Evolutionary conservation across 2,329 filamentous ascomycete genomes (phyloP), one percentile per base, ranked within the genome.

Genomic region (Neofusicoccum ribis): DNA sequence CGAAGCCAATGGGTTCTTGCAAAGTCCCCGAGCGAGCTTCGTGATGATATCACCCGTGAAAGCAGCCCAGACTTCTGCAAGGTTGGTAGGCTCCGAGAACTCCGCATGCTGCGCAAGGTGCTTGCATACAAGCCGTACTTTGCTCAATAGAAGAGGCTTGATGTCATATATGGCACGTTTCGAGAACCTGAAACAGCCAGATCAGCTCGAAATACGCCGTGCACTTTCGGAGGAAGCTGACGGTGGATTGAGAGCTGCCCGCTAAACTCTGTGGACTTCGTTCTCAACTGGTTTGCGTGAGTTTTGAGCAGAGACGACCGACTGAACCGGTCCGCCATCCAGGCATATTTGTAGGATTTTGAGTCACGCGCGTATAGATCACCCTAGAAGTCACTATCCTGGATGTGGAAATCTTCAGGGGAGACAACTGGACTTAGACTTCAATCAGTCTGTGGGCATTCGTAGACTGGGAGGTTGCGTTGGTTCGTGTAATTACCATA

Each of bases 41-140:
- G 79, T 80, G 67, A 83, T 80, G 50, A 82, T 76, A 37, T 83
- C 81, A 37, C 80, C 80, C 1, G 79, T 79, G 51, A 79, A 73
- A 20, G 79, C 79, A 23, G 75, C 77, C 36, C 37, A 63, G 7
- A 43, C 23, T 37, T 52, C 37, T 3, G 44, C 34, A 15, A 34
- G 15, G 8, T 20, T 43, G 20, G 43, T 44, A 8, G 59, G 59
- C 9, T 31, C 12, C 12, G 8, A 41, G 2, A 3, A 14, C 14
- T 52, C 6, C 20, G 47, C 14, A 12, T 17, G 37, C 9, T 23
- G 46, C 9, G 58, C 78, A 80, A 0, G 77, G 72, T 64, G 71
- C 64, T 12, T 68, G 69, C 34, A 76, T 64, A 56, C 74, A 75
- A 52, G 76, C 46, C 3, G 72, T 72, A 66, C 74, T 71, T 56